Percentiles rank a stretch among this genome's conserved stretches.
phyloP scores from a whole-genome alignment of 2,329 filamentous ascomycete species.

The Fusarium dlaminii region DNA sequence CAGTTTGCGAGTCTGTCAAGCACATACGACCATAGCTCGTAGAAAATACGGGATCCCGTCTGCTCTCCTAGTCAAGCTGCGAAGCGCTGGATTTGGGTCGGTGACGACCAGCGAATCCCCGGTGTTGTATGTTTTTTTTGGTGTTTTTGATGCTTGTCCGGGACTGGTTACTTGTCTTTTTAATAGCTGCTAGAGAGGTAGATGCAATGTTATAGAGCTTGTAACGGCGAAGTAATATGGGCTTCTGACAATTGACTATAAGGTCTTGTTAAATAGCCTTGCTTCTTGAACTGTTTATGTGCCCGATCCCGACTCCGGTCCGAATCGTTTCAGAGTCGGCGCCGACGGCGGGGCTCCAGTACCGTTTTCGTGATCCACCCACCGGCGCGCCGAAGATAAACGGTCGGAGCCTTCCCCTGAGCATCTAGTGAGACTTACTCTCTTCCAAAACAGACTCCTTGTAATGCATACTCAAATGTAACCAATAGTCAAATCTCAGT shows the following conservation, averaged over 20 bases:
- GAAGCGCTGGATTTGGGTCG: not conserved
- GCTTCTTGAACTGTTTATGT: not conserved
- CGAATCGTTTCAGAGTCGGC: no score
- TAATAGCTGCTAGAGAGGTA: not conserved
- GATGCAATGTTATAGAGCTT: not conserved
- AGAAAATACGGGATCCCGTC: constrained; percentile 15
- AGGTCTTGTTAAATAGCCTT: not conserved
- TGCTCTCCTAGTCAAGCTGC: constrained; percentile 5
- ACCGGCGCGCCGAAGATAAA: not conserved
- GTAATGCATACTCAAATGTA: not conserved
- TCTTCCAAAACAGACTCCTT: not conserved
- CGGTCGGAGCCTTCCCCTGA: not conserved
- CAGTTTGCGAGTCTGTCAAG: not conserved
- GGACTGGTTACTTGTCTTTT: not conserved
- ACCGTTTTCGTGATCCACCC: not conserved
- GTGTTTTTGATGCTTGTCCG: not conserved
- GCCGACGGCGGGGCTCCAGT: not conserved
- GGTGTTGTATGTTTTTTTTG: constrained; percentile 4
- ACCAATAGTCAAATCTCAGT: not conserved
- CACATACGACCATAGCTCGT: constrained; percentile 16
- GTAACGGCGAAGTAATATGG: not conserved
- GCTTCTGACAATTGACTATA: not conserved
- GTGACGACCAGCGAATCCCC: constrained; percentile 8
- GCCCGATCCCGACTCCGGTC: not conserved
- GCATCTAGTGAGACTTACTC: not conserved